Conservation (phyloP, 768 basidiomycete species). For the Fomitopsis serialis region DNA sequence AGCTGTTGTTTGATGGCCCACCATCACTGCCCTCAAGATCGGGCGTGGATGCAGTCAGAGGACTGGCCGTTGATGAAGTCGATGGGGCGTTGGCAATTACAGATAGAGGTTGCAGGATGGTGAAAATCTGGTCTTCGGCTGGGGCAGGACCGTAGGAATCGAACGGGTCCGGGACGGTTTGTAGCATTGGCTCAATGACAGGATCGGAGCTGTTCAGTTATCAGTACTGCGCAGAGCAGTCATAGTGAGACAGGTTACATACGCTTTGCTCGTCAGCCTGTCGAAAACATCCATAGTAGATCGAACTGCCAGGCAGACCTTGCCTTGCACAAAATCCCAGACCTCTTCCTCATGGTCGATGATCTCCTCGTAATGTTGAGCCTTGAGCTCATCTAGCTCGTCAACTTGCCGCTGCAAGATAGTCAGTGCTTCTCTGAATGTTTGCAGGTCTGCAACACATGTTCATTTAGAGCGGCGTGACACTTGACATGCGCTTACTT, state of each 20-base stretch:
- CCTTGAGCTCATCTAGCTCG: constrained; percentile 83
- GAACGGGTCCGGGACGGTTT: constrained; percentile 88
- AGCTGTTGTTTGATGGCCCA: constrained; percentile 16
- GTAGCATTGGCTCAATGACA: constrained; percentile 85
- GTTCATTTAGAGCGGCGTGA: not conserved
- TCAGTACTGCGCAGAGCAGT: no score
- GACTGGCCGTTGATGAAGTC: constrained; percentile 43
- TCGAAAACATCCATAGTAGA: constrained; percentile 93
- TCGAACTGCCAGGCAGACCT: constrained; percentile 82
- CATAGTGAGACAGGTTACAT: no score
- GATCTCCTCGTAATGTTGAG: constrained; percentile 81
- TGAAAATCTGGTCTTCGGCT: constrained; percentile 88
- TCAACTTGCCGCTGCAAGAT: constrained; percentile 87
- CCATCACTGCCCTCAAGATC: constrained; percentile 27
- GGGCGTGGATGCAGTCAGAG: constrained; percentile 41
- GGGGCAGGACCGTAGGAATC: constrained; percentile 87
- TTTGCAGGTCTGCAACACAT: constrained; percentile 66
- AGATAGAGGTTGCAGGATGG: constrained; percentile 82
- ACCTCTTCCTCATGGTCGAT: constrained; percentile 91
- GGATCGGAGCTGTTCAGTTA: constrained; percentile 92
- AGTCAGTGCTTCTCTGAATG: constrained; percentile 77
- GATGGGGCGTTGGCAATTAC: constrained; percentile 63
- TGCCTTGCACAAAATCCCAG: constrained; percentile 89
- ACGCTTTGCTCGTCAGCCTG: constrained; percentile 82
- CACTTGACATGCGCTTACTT: constrained; percentile 44